Conservation (phyloP, 2,329 filamentous ascomycete genomes). For the Thielaviopsis musarum region DNA sequence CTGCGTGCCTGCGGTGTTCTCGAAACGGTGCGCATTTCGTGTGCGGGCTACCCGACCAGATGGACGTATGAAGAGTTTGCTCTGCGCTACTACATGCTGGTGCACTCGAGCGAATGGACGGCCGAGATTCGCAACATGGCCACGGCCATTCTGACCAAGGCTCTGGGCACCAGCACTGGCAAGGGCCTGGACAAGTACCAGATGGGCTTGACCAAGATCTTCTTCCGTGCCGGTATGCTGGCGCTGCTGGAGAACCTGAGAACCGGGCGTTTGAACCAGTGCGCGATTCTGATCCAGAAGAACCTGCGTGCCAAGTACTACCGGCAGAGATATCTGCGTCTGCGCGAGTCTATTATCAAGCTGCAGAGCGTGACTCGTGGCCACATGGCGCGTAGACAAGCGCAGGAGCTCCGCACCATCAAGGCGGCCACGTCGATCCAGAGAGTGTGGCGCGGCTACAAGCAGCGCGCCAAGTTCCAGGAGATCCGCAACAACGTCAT, state of each 20-base stretch:
- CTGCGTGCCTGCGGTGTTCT: constrained; percentile 95
- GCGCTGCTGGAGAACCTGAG: constrained; percentile 91
- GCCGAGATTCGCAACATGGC: constrained; percentile 90
- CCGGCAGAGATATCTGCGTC: constrained; percentile 75
- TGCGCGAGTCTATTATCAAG: constrained; percentile 60
- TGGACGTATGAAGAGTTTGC: constrained; percentile 99
- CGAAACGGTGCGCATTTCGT: constrained; percentile 94
- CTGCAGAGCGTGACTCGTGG: constrained; percentile 68
- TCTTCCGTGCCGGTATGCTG: constrained; percentile 98
- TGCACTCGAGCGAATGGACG: constrained; percentile 79
- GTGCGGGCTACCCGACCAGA: constrained; percentile 87
- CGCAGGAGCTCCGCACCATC: constrained; percentile 64
- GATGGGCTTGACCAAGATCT: constrained; percentile 94
- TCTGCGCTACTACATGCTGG: constrained; percentile 93
- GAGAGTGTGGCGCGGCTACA: constrained; percentile 83
- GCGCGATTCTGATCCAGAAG: constrained; percentile 97
- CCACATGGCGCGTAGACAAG: constrained; percentile 58
- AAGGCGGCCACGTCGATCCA: constrained; percentile 90
- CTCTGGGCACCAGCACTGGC: constrained; percentile 59
- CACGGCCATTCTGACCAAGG: constrained; percentile 76
- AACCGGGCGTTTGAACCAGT: constrained; percentile 78
- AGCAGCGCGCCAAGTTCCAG: constrained; percentile 68
- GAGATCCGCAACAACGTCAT: constrained; percentile 69
- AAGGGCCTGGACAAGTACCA: constrained; percentile 86
- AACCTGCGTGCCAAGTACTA: constrained; percentile 94